Conservation (phyloP, 2,329 filamentous ascomycete species). For the Nemania serpens region DNA sequence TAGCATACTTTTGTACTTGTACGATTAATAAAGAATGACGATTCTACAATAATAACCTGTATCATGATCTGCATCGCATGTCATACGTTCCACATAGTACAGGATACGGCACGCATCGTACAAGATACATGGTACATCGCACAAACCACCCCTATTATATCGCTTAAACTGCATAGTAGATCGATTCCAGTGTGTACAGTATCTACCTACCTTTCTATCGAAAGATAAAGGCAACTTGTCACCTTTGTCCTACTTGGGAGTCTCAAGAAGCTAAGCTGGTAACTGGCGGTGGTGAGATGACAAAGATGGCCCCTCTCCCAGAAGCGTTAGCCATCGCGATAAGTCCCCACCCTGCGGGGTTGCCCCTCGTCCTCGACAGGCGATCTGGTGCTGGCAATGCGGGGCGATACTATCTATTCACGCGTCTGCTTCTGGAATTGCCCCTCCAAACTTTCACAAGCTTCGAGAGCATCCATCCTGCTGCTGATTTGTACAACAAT, state of each 20-base stretch:
- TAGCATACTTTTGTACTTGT: not conserved
- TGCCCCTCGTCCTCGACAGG: slow-evolving; percentile 17
- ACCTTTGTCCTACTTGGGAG: not conserved
- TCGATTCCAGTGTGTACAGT: too few relatives aligned
- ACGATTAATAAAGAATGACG: slow-evolving; percentile 18
- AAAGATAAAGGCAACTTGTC: too few relatives aligned
- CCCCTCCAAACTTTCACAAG: slow-evolving; percentile 44
- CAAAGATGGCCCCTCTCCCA: not conserved
- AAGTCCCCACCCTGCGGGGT: slow-evolving; percentile 8
- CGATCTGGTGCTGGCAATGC: slow-evolving; percentile 18
- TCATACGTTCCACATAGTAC: not conserved
- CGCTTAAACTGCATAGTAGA: too few relatives aligned
- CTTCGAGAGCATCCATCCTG: slow-evolving; percentile 25
- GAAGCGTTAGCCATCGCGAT: not conserved
- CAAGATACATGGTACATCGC: too few relatives aligned
- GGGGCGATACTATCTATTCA: slow-evolving; percentile 25
- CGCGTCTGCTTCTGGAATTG: slow-evolving; percentile 25
- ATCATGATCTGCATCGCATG: not conserved
- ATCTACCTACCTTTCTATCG: too few relatives aligned
- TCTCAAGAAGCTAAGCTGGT: not conserved
- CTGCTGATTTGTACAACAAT: slow-evolving; percentile 14
- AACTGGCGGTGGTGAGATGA: not conserved
- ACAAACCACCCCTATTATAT: too few relatives aligned
- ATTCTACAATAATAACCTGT: not conserved
- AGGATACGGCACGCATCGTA: too few relatives aligned